Evolutionary conservation across 202 grass and related monocot genomes (phyloP), one percentile per base, ranked within the genome.

Genomic region (Setaria italica): DNA sequence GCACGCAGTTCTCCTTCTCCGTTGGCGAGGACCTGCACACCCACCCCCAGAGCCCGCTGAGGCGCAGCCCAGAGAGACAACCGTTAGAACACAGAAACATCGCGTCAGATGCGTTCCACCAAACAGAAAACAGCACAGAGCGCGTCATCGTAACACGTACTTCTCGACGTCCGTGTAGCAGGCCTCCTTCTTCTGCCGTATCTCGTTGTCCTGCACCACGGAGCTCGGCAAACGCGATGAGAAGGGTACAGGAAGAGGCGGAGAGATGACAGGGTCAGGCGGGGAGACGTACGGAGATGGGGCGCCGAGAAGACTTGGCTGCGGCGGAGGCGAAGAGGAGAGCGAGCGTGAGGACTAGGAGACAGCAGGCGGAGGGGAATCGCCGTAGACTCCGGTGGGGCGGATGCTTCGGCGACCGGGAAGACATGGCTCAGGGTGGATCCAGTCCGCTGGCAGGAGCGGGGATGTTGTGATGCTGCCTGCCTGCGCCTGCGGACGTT

Each of bases 111-210:
- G 68, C 15, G 16, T 11, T 32, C 84, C n/a, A 79, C 72, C 14
- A 60, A 88, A 67, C 77, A 54, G 16, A 82, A 67, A 78, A 74
- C 57, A 64, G 8, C 30, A 62, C 11, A 43, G 6, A 53, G 45
- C 15, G 10, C 48, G 69, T 39, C 62, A 68, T 63, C 76, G 42
- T 33, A 57, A 15, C 53, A 78, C 69, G 37, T 72, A 98, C 96
- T 92, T 95, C 85, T 95, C 96, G 83, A 98, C 55, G 68, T 98
- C 96, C 35, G 91, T 92, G 86, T 98, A 95, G 90, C 96, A 98
- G 73, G 86, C 78, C 81, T 80, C 68, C 88, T 95, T 99, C 84
- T 94, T 99, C 78, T 88, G 82, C 64, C 85, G 85, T 85, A 99
- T 92, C 90, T 99, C 93, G 42, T 21, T 80, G 82, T 95, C 96